phyloP scores from a whole-genome alignment of 805 yeast genomes.

The Vanderwaltozyma verrucispora region DNA sequence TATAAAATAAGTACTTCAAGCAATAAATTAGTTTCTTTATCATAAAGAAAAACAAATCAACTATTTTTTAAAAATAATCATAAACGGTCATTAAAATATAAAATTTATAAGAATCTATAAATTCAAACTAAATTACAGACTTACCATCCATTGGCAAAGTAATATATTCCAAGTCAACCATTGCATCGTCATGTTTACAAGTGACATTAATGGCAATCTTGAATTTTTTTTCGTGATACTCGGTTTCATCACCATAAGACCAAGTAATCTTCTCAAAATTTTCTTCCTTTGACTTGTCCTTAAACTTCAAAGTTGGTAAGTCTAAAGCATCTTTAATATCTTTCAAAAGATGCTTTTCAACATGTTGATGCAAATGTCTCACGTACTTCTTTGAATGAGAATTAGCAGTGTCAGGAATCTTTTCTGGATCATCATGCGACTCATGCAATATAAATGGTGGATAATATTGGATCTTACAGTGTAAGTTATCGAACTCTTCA shows the following conservation, averaged over 20 bases:
- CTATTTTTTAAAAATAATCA: no score
- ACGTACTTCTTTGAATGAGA: slow-evolving; percentile 62
- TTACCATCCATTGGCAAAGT: slow-evolving; percentile 36
- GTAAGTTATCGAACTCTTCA: slow-evolving; percentile 59
- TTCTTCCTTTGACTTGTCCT: slow-evolving; percentile 39
- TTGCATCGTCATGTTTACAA: slow-evolving; percentile 57
- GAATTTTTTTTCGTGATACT: slow-evolving; percentile 55
- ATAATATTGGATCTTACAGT: slow-evolving; percentile 54
- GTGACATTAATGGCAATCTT: slow-evolving; percentile 52
- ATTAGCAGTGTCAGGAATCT: slow-evolving; percentile 62
- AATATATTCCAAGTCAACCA: slow-evolving; percentile 54
- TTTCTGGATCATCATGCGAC: slow-evolving; percentile 60
- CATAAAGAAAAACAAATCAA: no score
- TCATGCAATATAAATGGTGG: slow-evolving; percentile 67
- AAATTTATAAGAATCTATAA: neutral
- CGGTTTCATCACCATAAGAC: slow-evolving; percentile 51
- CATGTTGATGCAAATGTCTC: slow-evolving; percentile 67
- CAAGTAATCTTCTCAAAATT: slow-evolving; percentile 45
- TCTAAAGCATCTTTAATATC: slow-evolving; percentile 58
- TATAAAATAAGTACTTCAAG: no score
- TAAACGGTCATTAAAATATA: neutral
- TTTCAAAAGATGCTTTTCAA: slow-evolving; percentile 57
- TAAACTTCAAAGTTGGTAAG: slow-evolving; percentile 39
- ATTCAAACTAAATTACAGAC: neutral
- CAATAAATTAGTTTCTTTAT: no score